Percentiles rank a stretch among this genome's conserved stretches.
Evolutionary conservation across 495 filamentous ascomycete species (phyloP).

Genomic region (Podospora bellae-mahoneyi): DNA sequence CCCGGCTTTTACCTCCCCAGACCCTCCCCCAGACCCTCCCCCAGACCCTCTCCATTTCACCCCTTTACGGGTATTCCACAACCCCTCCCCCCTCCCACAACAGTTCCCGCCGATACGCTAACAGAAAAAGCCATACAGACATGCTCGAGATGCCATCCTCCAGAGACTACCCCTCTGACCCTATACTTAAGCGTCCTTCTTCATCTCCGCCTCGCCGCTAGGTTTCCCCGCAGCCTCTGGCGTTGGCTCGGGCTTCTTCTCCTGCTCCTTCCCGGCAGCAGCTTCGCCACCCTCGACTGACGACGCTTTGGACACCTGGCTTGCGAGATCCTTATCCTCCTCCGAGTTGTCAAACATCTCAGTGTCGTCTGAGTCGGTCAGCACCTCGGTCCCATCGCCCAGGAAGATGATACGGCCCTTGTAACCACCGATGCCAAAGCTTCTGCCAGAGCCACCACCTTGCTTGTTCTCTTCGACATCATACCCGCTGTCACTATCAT

Average conservation of each 20-base stretch:
- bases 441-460: constrained; percentile 34
- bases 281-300: constrained; percentile 19
- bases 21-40: not conserved
- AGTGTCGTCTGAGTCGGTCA: constrained; percentile 79
- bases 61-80: not conserved
- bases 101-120: not conserved
- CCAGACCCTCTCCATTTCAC: not conserved
- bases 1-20: not conserved
- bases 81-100: not conserved
- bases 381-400: constrained; percentile 86
- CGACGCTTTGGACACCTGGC: constrained; percentile 48
- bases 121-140: constrained; percentile 1
- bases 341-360: constrained; percentile 90
- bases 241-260: not conserved
- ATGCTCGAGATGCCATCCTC: not conserved
- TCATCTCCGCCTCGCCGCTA: constrained; percentile 1
- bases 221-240: constrained; percentile 8
- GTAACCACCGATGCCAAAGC: constrained; percentile 58
- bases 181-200: not conserved
- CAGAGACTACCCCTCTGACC: not conserved
- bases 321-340: constrained; percentile 71
- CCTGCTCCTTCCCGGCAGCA: constrained; percentile 7
- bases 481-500: constrained; percentile 90
- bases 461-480: constrained; percentile 68
- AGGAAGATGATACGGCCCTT: constrained; percentile 86